Percentiles rank a stretch among this genome's conserved stretches.
phyloP scores from a whole-genome alignment of 1,284 basidiomycete species.

The Rhodotorula sp. region DNA sequence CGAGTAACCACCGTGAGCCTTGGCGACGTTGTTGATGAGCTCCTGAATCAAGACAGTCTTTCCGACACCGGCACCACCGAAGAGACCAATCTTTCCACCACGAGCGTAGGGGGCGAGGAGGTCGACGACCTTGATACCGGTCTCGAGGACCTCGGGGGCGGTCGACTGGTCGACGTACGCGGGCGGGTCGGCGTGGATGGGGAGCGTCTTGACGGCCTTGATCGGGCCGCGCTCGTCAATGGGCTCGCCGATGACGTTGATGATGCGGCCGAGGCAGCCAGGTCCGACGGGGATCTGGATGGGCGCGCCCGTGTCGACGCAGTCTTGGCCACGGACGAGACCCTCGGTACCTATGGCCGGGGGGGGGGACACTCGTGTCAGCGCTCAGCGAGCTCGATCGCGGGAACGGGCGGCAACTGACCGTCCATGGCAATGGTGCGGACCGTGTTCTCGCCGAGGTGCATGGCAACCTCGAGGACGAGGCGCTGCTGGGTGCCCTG shows the following conservation, averaged over 20 bases:
- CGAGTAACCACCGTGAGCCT: constrained; percentile 99
- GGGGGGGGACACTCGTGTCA: neutral
- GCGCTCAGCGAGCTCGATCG: too few relatives aligned
- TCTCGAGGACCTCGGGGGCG: constrained; percentile 95
- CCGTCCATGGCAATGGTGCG: constrained; percentile 72
- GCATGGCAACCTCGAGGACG: constrained; percentile 93
- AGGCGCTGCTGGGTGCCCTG: constrained; percentile 79
- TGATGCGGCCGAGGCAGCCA: constrained; percentile 93
- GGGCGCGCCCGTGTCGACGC: constrained; percentile 92
- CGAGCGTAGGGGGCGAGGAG: constrained; percentile 98
- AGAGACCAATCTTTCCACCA: constrained; percentile 99
- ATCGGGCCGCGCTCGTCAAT: constrained; percentile 99
- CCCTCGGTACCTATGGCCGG: constrained; percentile 71
- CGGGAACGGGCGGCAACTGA: too few relatives aligned
- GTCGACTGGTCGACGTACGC: constrained; percentile 98
- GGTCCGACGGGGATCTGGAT: constrained; percentile 95
- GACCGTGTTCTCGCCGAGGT: constrained; percentile 97
- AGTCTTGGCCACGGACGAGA: constrained; percentile 97
- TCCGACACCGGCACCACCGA: constrained; percentile 99
- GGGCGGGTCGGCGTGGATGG: constrained; percentile 94
- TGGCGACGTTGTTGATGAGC: constrained; percentile 99
- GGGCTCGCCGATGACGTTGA: constrained; percentile 99
- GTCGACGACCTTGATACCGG: constrained; percentile 99
- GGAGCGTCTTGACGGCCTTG: constrained; percentile 79
- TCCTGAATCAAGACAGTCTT: constrained; percentile 94